Conservation (phyloP, 1,284 basidiomycete genomes). For the Apiotrichum veenhuisii region DNA sequence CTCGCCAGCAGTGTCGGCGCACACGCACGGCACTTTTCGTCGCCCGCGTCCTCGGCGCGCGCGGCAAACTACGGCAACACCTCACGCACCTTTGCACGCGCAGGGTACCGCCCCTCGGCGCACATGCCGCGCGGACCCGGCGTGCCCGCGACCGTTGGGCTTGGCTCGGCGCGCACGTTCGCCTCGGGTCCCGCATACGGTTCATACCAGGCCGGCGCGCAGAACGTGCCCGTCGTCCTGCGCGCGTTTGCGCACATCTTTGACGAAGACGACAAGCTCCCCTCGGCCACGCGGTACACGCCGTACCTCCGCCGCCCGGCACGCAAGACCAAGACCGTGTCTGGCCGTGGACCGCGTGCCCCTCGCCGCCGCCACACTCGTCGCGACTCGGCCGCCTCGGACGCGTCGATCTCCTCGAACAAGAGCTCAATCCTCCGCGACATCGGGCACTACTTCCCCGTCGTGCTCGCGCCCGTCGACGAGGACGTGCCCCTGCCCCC, state of each 20-base stretch:
- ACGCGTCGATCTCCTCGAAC: slow-evolving; percentile 6
- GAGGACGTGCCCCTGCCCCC: slow-evolving; percentile 23
- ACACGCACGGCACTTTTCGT: slow-evolving; percentile 17
- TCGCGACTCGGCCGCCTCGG: background rate
- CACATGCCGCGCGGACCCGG: slow-evolving; percentile 21
- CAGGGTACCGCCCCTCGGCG: slow-evolving; percentile 2
- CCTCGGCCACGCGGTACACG: slow-evolving; percentile 25
- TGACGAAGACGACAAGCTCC: slow-evolving; percentile 34
- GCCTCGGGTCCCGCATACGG: slow-evolving; percentile 23
- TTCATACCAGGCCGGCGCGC: background rate
- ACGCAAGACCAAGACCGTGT: background rate
- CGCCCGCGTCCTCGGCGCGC: background rate
- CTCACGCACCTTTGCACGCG: slow-evolving; percentile 5
- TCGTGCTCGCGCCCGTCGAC: slow-evolving; percentile 9
- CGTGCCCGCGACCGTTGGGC: slow-evolving; percentile 28
- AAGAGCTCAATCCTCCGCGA: slow-evolving; percentile 22
- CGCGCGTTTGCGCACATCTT: slow-evolving; percentile 34
- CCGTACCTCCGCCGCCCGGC: slow-evolving; percentile 23
- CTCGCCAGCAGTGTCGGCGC: slow-evolving; percentile 18
- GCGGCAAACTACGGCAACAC: slow-evolving; percentile 1
- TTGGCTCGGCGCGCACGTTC: slow-evolving; percentile 35
- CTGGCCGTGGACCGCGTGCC: background rate
- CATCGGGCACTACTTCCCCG: slow-evolving; percentile 37
- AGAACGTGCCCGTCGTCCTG: slow-evolving; percentile 36
- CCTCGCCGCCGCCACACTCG: background rate